These are phyloP conservation scores for Roridomyces roridus DNA, from an alignment of 768 basidiomycete genomes.

Conservation along the genomic window DNA sequence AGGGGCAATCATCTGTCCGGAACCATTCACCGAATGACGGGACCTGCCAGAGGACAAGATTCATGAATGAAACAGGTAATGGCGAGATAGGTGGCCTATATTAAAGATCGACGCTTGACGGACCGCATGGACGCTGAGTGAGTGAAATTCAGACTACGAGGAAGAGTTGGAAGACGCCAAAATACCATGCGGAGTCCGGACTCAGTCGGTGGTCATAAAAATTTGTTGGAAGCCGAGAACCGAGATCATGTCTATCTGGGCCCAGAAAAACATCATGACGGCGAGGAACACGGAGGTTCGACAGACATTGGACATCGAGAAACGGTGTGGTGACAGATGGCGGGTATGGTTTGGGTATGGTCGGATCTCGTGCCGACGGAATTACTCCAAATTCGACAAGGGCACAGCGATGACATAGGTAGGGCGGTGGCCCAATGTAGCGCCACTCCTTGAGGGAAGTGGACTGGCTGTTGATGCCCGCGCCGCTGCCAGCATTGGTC, in stretches of 20 bases:
- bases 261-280: not conserved
- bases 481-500: too few species aligned
- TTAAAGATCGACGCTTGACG: not conserved
- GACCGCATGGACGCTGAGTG: not conserved
- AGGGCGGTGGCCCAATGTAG: too few species aligned
- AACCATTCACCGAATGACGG: constrained; percentile 19
- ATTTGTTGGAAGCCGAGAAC: not conserved
- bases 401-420: not conserved
- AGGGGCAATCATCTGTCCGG: constrained; percentile 23
- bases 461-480: too few species aligned
- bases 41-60: constrained; percentile 8
- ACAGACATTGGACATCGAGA: not conserved
- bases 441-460: too few species aligned
- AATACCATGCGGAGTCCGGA: too few species aligned
- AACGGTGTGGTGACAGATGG: not conserved
- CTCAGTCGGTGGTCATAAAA: too few species aligned
- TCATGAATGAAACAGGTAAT: not conserved
- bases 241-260: too few species aligned
- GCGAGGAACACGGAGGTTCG: constrained; percentile 12
- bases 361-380: not conserved
- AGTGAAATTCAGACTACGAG: not conserved
- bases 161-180: too few species aligned
- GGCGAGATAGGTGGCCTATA: not conserved
- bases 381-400: not conserved
- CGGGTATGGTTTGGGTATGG: not conserved